Evolutionary conservation across 208 protist species (phyloP), one percentile per base, ranked within the genome.

Genomic region (Trypanosoma grayi): DNA sequence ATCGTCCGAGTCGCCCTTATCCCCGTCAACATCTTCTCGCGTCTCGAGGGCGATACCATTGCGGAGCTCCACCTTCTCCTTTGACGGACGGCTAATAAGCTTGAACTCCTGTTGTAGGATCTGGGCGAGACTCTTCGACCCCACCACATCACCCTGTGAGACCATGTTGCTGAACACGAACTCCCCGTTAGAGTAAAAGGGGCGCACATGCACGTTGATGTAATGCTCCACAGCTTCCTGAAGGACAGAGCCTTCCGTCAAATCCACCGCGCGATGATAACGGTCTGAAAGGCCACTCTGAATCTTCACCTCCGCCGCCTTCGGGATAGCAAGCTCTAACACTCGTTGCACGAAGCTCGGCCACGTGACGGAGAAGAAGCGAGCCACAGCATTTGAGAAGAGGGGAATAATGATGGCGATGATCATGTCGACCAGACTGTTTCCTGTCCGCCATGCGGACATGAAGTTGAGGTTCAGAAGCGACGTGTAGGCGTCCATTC

Each of bases 391-490:
- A 46, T 73, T 58, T 16, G 78, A 83, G 11, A 92, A 46, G 24
- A 93, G 30, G 10, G 89, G 89, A 51, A 95, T 76, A n/a, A 91
- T 60, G 22, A 82, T 82, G 24, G 81, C 85, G 51, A 93, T 84
- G 20, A 92, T 58, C 76, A 92, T 92, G 50, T 95, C 89, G 2
- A 87, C 62, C 14, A 93, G 44, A 61, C 83, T 60, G 59, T 92
- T 85, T n/a, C 85, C 89, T 40, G 89, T 95, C 41, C 85, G 66
- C 65, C 91, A 75, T 44, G 85, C 81, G 57, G 81, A 73, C 89
- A 95, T 95, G 46, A 95, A 88, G 60, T 92, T 92, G 28, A 92
- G 76, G 47, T 92, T 95, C 66, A 95, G 69, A 27, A 95, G 56
- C 18, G 84, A 76, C 40, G 73, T 66, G 41, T 90, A 92, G 37